A percentile compares a stretch with the other conserved stretches of the same genome.
Evolutionary conservation across 208 protist species (phyloP).

Genomic region (Acanthamoeba culbertsoni): DNA sequence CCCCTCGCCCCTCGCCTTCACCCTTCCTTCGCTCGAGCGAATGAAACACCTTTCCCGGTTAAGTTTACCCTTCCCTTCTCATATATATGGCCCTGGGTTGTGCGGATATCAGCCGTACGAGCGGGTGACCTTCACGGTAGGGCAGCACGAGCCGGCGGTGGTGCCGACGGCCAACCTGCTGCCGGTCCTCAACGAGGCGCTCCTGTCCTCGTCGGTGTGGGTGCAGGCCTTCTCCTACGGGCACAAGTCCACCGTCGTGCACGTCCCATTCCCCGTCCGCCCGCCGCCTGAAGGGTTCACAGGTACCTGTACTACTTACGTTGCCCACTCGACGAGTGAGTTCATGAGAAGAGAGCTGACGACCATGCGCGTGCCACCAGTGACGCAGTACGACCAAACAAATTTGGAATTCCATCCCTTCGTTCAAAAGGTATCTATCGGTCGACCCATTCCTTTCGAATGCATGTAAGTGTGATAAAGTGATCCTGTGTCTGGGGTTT

Average conservation of each 20-base stretch:
- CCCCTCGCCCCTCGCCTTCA: neutral
- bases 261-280: neutral
- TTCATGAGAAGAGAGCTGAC: neutral
- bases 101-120: constrained; percentile 52
- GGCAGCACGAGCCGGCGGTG: constrained; percentile 73
- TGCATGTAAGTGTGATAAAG: neutral
- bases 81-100: neutral
- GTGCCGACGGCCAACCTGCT: constrained; percentile 64
- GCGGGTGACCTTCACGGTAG: constrained; percentile 58
- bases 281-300: neutral
- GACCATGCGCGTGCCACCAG: neutral
- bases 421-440: neutral
- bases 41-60: neutral
- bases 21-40: neutral
- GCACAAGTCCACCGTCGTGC: neutral
- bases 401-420: constrained; percentile 28
- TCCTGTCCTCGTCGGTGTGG: constrained; percentile 74
- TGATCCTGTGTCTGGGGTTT: neutral
- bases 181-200: constrained; percentile 71
- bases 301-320: neutral
- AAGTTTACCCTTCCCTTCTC: neutral
- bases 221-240: constrained; percentile 65
- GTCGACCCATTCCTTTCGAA: neutral
- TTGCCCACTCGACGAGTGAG: neutral
- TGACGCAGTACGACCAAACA: neutral